Conservation (phyloP, 148 eudicot species). For the Rhododendron mucronatum region DNA sequence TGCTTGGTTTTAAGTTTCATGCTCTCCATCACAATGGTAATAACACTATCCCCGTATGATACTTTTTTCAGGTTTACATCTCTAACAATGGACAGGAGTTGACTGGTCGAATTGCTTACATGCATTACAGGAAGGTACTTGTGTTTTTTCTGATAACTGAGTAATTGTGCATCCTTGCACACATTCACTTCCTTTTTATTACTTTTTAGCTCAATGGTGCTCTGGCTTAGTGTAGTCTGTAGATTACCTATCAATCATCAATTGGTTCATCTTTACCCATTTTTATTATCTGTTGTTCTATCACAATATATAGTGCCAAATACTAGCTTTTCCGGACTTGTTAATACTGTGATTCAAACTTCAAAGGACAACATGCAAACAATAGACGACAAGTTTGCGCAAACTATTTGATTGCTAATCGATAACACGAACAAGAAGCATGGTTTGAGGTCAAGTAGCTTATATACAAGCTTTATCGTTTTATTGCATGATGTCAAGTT, state of each 20-base stretch:
- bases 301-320: background rate
- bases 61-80: constrained; percentile 63
- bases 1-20: background rate
- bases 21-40: background rate
- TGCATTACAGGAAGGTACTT: constrained; percentile 67
- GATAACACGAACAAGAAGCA: background rate
- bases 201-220: background rate
- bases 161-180: background rate
- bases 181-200: background rate
- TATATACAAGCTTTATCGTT: background rate
- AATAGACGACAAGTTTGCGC: background rate
- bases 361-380: background rate
- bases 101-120: constrained; percentile 74
- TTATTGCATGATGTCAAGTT: background rate
- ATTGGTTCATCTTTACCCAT: background rate
- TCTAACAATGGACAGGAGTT: constrained; percentile 64
- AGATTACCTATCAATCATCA: background rate
- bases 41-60: background rate
- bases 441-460: constrained; percentile 2
- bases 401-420: background rate
- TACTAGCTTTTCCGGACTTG: background rate
- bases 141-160: background rate
- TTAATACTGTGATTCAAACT: background rate
- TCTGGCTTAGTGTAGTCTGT: background rate
- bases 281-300: background rate